A percentile compares a stretch with the other conserved stretches of the same genome.
Evolutionary conservation across 1,139 yeast species (phyloP).

Genomic region (Yamadazyma blattariae): DNA sequence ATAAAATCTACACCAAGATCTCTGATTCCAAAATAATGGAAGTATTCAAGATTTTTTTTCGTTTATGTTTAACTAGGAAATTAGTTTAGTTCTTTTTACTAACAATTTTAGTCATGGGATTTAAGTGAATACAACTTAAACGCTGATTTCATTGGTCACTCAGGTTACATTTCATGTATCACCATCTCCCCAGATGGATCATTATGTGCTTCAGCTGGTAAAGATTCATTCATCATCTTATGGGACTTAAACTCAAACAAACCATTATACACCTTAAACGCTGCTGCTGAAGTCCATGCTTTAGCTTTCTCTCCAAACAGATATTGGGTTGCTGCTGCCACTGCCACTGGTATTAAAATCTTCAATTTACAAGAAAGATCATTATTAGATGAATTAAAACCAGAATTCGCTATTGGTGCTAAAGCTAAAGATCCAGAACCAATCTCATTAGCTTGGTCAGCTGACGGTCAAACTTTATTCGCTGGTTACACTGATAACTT

Average conservation of each 20-base stretch:
- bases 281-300: slow-evolving; percentile 97
- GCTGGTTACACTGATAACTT: slow-evolving; percentile 99
- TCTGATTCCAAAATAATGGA: slow-evolving; percentile 83
- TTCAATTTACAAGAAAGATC: slow-evolving; percentile 96
- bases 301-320: slow-evolving; percentile 99
- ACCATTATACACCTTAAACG: slow-evolving; percentile 91
- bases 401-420: slow-evolving; percentile 89
- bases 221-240: slow-evolving; percentile 98
- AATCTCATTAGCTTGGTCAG: slow-evolving; percentile 98
- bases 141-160: slow-evolving; percentile 99
- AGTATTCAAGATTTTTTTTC: slow-evolving; percentile 1
- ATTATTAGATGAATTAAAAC: slow-evolving; percentile 97
- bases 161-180: slow-evolving; percentile 97
- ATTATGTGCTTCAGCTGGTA: slow-evolving; percentile 98
- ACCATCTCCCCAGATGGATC: slow-evolving; percentile 99
- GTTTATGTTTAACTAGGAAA: neutral
- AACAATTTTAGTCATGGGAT: slow-evolving; percentile 81
- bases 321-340: slow-evolving; percentile 99
- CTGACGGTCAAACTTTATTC: slow-evolving; percentile 99
- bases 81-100: slow-evolving; percentile 14
- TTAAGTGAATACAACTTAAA: slow-evolving; percentile 79
- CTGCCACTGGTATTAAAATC: slow-evolving; percentile 96
- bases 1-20: slow-evolving; percentile 95
- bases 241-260: slow-evolving; percentile 94
- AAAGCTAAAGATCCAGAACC: slow-evolving; percentile 98